Conservation (phyloP, 768 basidiomycete genomes). For the Scleroderma citrinum region DNA sequence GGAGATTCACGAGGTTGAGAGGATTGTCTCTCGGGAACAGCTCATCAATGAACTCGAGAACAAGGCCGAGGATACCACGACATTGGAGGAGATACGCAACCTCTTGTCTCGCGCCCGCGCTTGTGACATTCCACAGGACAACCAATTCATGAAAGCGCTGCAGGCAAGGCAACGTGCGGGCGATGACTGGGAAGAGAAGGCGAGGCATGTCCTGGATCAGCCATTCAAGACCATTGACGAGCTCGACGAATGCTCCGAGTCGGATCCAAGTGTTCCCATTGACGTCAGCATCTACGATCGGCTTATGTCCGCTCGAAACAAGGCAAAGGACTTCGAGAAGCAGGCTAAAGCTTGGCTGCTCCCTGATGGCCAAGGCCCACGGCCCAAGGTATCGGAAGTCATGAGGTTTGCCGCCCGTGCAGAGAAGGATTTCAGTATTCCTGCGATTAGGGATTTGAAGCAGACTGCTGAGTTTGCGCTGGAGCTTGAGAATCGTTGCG, state of each 20-base stretch:
- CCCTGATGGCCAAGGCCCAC: conserved; percentile 47
- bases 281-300: conserved; percentile 61
- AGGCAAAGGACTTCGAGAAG: conserved; percentile 76
- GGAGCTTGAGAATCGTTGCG: conserved; percentile 72
- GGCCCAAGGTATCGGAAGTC: conserved; percentile 65
- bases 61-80: conserved; percentile 59
- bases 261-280: conserved; percentile 63
- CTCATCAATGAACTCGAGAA: conserved; percentile 72
- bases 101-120: conserved; percentile 64
- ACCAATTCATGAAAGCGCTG: conserved; percentile 59
- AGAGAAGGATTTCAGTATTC: conserved; percentile 72
- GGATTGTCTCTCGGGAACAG: conserved; percentile 74
- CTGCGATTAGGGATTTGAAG: conserved; percentile 59
- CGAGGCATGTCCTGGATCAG: conserved; percentile 58
- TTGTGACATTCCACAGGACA: conserved; percentile 59
- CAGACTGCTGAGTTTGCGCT: conserved; percentile 69
- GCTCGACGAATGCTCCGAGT: conserved; percentile 64
- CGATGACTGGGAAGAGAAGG: conserved; percentile 70
- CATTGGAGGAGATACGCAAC: conserved; percentile 72
- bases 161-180: conserved; percentile 63
- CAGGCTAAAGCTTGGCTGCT: conserved; percentile 68
- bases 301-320: conserved; percentile 55
- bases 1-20: conserved; percentile 71
- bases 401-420: conserved; percentile 62
- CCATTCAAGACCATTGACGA: conserved; percentile 72